phyloP scores from a whole-genome alignment of 352 stramenopile species.

The Lagenidium sp. region DNA sequence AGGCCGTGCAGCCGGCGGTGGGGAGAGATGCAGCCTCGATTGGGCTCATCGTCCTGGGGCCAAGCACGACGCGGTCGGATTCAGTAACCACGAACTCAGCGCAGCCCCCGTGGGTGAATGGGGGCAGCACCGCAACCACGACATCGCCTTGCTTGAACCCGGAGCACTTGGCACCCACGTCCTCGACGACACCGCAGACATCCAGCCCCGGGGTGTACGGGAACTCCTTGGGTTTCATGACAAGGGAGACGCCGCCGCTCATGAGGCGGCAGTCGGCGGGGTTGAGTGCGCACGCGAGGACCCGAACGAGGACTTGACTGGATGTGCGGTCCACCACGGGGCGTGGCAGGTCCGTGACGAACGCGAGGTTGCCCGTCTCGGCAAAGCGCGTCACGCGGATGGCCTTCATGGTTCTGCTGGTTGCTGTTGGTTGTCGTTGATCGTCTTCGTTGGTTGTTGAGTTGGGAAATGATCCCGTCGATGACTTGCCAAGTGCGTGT shows the following conservation, averaged over 20 bases:
- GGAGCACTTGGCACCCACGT: slow-evolving; percentile 15
- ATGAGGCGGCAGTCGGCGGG: slow-evolving; percentile 24
- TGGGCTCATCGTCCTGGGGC: slow-evolving; percentile 10
- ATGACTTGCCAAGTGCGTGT: too few relatives aligned
- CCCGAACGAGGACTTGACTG: slow-evolving; percentile 17
- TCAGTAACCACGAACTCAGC: slow-evolving; percentile 25
- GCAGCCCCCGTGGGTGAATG: slow-evolving; percentile 17
- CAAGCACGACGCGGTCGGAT: slow-evolving; percentile 7
- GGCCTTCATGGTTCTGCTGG: slow-evolving; percentile 32
- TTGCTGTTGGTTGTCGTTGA: too few relatives aligned
- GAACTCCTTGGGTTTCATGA: slow-evolving; percentile 27
- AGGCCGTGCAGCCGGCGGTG: slow-evolving; percentile 20
- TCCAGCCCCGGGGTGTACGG: slow-evolving; percentile 34
- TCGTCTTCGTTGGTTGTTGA: too few relatives aligned
- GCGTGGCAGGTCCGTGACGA: slow-evolving; percentile 9
- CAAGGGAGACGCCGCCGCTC: slow-evolving; percentile 23
- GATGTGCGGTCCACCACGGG: slow-evolving; percentile 12
- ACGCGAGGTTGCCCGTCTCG: slow-evolving; percentile 17
- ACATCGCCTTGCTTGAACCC: slow-evolving; percentile 22
- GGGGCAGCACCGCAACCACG: slow-evolving; percentile 17
- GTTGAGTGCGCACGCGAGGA: slow-evolving; percentile 24
- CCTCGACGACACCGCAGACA: slow-evolving; percentile 28
- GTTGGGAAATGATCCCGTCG: too few relatives aligned
- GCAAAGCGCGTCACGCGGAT: slow-evolving; percentile 27
- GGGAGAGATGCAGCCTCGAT: slow-evolving; percentile 20